These are phyloP conservation scores for Talaromyces stipitatus DNA, from an alignment of 495 filamentous ascomycete genomes.

Conservation along the genomic window DNA sequence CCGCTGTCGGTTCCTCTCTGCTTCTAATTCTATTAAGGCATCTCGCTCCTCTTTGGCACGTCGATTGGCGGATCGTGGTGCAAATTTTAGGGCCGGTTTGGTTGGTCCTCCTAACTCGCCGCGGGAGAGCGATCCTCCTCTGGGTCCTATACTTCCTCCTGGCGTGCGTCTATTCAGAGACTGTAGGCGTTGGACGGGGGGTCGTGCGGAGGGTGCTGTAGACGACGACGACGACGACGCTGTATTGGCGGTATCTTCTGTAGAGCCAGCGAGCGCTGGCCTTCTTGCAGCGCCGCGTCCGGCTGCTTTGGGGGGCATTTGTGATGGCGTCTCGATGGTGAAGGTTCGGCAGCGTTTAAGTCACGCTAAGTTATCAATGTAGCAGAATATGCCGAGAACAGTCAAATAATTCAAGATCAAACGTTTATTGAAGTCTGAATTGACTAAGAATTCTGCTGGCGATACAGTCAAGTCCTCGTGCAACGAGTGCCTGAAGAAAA, in stretches of 20 bases:
- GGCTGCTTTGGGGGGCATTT: constrained; percentile 38
- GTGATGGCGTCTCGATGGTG: not conserved
- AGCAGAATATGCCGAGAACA: not conserved
- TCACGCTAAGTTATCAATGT: not conserved
- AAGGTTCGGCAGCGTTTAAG: not conserved
- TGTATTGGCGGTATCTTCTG: too few species aligned
- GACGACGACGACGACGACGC: not conserved
- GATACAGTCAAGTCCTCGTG: not conserved
- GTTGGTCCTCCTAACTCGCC: constrained; percentile 1
- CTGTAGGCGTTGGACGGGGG: constrained; percentile 36
- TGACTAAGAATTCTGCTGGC: not conserved
- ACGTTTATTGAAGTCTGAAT: not conserved
- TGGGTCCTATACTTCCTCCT: constrained; percentile 28
- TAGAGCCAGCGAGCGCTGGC: not conserved
- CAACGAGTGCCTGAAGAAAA: not conserved
- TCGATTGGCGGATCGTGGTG: constrained; percentile 36
- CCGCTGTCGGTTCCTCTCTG: constrained; percentile 36
- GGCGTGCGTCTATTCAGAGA: constrained; percentile 33
- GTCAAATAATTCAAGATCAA: not conserved
- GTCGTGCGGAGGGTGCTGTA: constrained; percentile 13
- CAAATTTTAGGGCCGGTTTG: constrained; percentile 39
- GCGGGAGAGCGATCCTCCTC: constrained; percentile 9
- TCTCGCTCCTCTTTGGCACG: constrained; percentile 49
- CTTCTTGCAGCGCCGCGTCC: constrained; percentile 17
- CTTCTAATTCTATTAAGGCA: constrained; percentile 38